Evolutionary conservation across 345 rosid genomes (phyloP), one percentile per base, ranked within the genome.

Genomic region (Camelina sativa): DNA sequence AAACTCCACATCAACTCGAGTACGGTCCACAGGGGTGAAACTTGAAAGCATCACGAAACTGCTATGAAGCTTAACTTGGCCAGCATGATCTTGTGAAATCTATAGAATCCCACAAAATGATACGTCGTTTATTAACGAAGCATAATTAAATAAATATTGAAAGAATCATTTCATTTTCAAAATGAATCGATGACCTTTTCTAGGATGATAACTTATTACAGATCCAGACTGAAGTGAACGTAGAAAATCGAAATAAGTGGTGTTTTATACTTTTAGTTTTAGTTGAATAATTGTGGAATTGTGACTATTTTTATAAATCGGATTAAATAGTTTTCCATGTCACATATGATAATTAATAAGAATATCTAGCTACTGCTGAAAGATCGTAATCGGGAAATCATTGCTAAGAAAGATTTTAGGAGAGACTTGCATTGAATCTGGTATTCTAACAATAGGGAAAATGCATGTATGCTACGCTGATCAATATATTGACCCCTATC

Each of bases 391-490:
- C 58, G 47, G 38, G 46, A 55, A 25, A 53, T 53, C 12, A 43
- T 53, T 62, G 62, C 16, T 53, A 12, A 44, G 69, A 62, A 62
- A 62, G 35, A 62, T 53, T 72, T 53, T 40, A 19, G 55, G 5
- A 63, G 63, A 62, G 63, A 62, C 58, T 54, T 55, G 28, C 71
- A 73, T 46, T 74, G 77, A 65, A 74, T 74, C 65, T 74, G 57
- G 72, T n/a, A 34, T 55, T 65, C 65, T 20, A 34, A 65, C 30
- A 22, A 11, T 12, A 65, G 48, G 65, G 58, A 46, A 22, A 65
- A 64, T 74, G 72, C 77, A 74, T 74, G 77, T 46, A 65, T 44
- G 23, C 41, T 41, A 53, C 46, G 35, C 16, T 62, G 6, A 62
- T 32, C 8, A 32, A 25, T 25, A 28, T 28, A 72, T n/a, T 54